phyloP scores from a whole-genome alignment of 108 stramenopile species.

The Nitzschia inconspicua region DNA sequence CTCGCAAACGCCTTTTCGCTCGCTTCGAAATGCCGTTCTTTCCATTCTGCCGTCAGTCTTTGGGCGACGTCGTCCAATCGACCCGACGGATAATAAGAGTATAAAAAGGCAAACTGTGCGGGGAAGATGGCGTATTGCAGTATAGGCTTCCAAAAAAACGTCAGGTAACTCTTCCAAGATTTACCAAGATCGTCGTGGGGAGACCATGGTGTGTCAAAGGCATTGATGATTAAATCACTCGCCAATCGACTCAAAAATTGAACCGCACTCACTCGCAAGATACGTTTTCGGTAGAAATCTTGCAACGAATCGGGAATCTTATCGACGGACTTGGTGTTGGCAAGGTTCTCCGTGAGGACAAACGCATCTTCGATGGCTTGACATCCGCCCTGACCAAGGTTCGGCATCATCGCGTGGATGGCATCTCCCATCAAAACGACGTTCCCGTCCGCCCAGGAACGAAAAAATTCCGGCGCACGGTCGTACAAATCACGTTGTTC shows the following conservation, averaged over 20 bases:
- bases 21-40: conserved; percentile 48
- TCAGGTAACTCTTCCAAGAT: conserved; percentile 88
- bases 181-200: conserved; percentile 85
- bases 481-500: conserved; percentile 98
- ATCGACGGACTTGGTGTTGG: conserved; percentile 62
- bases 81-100: conserved; percentile 85
- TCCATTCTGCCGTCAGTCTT: conserved; percentile 66
- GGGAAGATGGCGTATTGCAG: conserved; percentile 89
- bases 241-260: conserved; percentile 91
- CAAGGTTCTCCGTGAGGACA: conserved; percentile 86
- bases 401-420: conserved; percentile 95
- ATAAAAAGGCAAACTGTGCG: conserved; percentile 86
- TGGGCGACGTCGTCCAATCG: conserved; percentile 69
- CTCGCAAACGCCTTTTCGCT: conserved; percentile 72
- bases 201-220: conserved; percentile 91
- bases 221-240: conserved; percentile 94
- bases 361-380: conserved; percentile 97
- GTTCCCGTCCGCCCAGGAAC: conserved; percentile 93
- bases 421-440: conserved; percentile 94
- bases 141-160: conserved; percentile 91
- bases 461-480: conserved; percentile 82
- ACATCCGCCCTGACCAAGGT: conserved; percentile 95
- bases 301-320: conserved; percentile 76
- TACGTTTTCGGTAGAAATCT: conserved; percentile 87
- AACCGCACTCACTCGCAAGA: conserved; percentile 85